Evolutionary conservation across 805 yeast species (phyloP).

Genomic region (Ogataea henricii): DNA sequence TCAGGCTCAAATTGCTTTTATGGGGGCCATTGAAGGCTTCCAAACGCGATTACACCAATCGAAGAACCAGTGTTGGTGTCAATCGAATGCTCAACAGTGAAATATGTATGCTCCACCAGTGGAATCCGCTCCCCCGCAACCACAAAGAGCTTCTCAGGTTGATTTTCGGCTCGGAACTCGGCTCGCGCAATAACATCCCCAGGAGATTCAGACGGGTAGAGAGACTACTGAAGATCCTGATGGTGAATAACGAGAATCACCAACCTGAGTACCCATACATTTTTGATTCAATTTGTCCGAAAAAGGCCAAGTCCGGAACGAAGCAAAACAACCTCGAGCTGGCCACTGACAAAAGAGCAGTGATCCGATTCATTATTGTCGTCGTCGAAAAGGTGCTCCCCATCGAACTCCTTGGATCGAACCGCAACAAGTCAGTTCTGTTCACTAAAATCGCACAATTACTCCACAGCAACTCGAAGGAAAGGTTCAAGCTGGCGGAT

Average conservation of each 20-base stretch:
- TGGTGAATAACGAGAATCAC: conserved; percentile 36
- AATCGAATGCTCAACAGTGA: conserved; percentile 32
- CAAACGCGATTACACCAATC: background rate
- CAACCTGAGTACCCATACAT: conserved; percentile 39
- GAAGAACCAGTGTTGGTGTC: conserved; percentile 15
- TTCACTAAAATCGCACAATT: conserved; percentile 39
- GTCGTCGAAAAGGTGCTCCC: conserved; percentile 55
- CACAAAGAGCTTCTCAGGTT: conserved; percentile 10
- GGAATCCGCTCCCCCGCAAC: conserved; percentile 29
- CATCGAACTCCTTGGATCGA: conserved; percentile 51
- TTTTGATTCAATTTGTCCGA: conserved; percentile 37
- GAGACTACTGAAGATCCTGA: conserved; percentile 24
- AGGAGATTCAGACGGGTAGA: conserved; percentile 27
- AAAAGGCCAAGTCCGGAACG: background rate
- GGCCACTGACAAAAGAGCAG: conserved; percentile 35
- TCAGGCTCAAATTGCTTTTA: conserved; percentile 12
- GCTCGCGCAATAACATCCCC: conserved; percentile 17
- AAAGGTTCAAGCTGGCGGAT: conserved; percentile 35
- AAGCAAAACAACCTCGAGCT: conserved; percentile 33
- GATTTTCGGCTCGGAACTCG: conserved; percentile 18
- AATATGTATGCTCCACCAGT: conserved; percentile 10
- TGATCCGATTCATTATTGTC: conserved; percentile 44
- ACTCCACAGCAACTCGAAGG: conserved; percentile 41
- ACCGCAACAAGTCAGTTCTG: conserved; percentile 46
- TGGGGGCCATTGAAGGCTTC: conserved; percentile 27